Conservation (phyloP, 2,329 filamentous ascomycete genomes). For the Colletotrichum sp. region DNA sequence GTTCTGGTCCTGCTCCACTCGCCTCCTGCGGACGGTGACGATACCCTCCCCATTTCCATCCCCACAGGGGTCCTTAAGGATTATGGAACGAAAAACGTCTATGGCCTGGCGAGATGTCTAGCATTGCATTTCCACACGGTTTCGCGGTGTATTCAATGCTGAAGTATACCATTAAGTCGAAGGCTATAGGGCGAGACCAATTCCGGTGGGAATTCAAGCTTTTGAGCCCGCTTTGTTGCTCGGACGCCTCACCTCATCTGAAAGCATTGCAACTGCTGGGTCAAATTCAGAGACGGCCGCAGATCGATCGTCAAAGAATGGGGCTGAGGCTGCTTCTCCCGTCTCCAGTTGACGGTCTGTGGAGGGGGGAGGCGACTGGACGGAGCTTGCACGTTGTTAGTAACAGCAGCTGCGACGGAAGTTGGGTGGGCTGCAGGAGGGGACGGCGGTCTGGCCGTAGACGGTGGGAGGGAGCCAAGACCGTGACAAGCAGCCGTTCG, state of each 20-base stretch:
- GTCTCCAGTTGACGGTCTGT: not conserved
- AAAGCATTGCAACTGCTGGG: not conserved
- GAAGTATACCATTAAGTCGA: not conserved
- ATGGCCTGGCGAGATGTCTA: not conserved
- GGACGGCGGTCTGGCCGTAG: not conserved
- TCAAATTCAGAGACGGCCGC: not conserved
- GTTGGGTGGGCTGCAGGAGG: not conserved
- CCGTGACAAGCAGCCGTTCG: conserved; percentile 5
- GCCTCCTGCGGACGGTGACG: conserved; percentile 1
- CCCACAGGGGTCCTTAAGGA: conserved; percentile 7
- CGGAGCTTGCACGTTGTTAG: not conserved
- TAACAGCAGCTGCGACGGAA: not conserved
- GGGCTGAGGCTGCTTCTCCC: conserved; percentile 1
- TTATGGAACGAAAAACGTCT: not conserved
- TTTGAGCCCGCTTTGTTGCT: not conserved
- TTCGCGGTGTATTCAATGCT: not conserved
- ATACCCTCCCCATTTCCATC: not conserved
- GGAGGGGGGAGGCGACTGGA: not conserved
- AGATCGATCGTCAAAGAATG: conserved; percentile 11
- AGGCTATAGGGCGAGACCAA: not conserved
- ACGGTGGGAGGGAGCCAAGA: conserved; percentile 19
- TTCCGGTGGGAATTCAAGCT: not conserved
- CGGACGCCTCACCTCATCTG: not conserved
- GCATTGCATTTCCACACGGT: not conserved
- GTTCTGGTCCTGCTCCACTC: conserved; percentile 8